phyloP scores from a whole-genome alignment of 2,329 filamentous ascomycete genomes.

The Parafenestella ontariensis region DNA sequence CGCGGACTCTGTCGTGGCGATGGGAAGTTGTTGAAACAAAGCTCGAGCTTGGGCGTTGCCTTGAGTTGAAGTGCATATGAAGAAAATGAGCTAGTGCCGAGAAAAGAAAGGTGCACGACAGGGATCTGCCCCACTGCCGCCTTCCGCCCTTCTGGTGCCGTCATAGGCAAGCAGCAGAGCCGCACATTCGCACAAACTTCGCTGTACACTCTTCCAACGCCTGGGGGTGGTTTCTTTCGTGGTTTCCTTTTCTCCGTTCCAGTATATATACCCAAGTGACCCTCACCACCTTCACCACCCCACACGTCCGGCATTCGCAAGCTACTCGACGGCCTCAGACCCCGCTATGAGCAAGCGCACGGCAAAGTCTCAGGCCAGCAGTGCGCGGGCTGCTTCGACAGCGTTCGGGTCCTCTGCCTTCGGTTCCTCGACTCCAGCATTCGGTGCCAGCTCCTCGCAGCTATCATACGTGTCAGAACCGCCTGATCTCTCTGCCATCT shows the following conservation, averaged over 20 bases:
- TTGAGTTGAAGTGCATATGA: conserved; percentile 11
- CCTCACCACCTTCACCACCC: conserved; percentile 1
- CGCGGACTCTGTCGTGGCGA: conserved; percentile 28
- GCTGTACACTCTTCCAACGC: neutral
- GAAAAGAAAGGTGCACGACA: conserved; percentile 6
- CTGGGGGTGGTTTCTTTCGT: conserved; percentile 4
- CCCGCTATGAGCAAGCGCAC: conserved; percentile 64
- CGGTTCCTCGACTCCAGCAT: conserved; percentile 50
- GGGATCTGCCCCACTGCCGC: conserved; percentile 19
- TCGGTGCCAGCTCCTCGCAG: conserved; percentile 61
- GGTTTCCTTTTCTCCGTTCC: neutral
- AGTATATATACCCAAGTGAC: neutral
- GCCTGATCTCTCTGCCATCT: conserved; percentile 78
- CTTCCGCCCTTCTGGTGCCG: conserved; percentile 26
- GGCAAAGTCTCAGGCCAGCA: conserved; percentile 69
- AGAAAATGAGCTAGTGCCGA: conserved; percentile 4
- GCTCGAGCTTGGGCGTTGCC: conserved; percentile 13
- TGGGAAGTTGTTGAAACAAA: conserved; percentile 20
- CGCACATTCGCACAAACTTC: conserved; percentile 14
- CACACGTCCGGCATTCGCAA: neutral
- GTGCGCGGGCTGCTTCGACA: conserved; percentile 63
- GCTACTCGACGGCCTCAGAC: neutral
- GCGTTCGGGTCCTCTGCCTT: conserved; percentile 48
- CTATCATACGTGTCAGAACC: conserved; percentile 90
- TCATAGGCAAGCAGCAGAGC: conserved; percentile 22